Conservation (phyloP, 805 yeast genomes). For the Kluyveromyces siamensis region DNA sequence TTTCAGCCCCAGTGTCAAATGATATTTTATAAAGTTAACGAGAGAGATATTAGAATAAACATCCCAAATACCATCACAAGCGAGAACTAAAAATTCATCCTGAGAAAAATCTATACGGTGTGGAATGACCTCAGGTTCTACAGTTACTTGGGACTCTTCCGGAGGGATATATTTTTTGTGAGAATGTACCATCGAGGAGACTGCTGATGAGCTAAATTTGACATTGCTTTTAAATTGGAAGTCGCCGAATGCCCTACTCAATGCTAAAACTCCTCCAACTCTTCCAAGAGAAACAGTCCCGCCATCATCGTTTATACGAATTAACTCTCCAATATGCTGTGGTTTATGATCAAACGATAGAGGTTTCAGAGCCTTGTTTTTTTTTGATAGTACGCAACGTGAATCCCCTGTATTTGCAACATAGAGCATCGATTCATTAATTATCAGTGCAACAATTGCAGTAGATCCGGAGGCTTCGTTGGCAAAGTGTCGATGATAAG, state of each 20-base stretch:
- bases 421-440: conserved; percentile 37
- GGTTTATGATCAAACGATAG: conserved; percentile 85
- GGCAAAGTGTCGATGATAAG: conserved; percentile 32
- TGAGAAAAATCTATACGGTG: conserved; percentile 35
- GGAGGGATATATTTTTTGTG: conserved; percentile 29
- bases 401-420: conserved; percentile 76
- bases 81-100: conserved; percentile 65
- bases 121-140: conserved; percentile 63
- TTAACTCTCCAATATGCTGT: conserved; percentile 85
- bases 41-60: conserved; percentile 49
- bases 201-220: conserved; percentile 30
- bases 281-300: conserved; percentile 90
- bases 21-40: conserved; percentile 45
- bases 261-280: conserved; percentile 90
- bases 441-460: conserved; percentile 37
- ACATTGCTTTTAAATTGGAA: conserved; percentile 41
- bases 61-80: conserved; percentile 86
- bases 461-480: conserved; percentile 44
- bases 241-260: conserved; percentile 86
- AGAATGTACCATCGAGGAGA: conserved; percentile 13
- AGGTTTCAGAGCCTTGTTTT: conserved; percentile 46
- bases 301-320: conserved; percentile 87
- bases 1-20: conserved; percentile 47
- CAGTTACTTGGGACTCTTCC: conserved; percentile 72
- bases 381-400: conserved; percentile 47